Conservation (phyloP, 108 stramenopile species). For the Nannochloropsis granulata region DNA sequence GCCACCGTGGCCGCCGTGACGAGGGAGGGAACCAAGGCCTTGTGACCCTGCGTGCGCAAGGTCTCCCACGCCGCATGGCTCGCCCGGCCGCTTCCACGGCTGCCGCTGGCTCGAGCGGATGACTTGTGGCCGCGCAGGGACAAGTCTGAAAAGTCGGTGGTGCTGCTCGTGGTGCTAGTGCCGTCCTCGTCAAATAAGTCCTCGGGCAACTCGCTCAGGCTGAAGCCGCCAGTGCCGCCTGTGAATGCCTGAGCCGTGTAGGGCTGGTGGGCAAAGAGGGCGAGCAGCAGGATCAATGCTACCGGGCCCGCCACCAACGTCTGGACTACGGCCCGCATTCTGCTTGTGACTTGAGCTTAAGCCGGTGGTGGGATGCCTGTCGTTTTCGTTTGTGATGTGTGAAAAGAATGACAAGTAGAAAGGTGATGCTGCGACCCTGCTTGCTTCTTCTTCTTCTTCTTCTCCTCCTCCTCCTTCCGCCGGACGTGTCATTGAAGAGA, state of each 20-base stretch:
- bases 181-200: background rate
- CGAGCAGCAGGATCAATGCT: background rate
- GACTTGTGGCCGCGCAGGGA: background rate
- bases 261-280: background rate
- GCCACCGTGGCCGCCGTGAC: background rate
- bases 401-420: no score
- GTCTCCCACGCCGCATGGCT: background rate
- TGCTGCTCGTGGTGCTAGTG: no score
- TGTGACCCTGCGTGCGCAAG: background rate
- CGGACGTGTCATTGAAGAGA: no score
- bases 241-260: background rate
- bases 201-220: background rate
- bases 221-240: background rate
- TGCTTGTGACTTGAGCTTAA: no score
- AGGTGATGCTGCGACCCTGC: no score
- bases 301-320: no score
- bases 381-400: no score
- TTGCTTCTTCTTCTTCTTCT: no score
- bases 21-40: background rate
- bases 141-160: background rate
- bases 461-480: no score
- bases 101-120: background rate
- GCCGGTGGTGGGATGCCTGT: no score
- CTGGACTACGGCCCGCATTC: no score
- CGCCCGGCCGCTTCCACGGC: background rate